Conservation (phyloP, 2,329 filamentous ascomycete species). For the Exophiala phaeomuriformis region DNA sequence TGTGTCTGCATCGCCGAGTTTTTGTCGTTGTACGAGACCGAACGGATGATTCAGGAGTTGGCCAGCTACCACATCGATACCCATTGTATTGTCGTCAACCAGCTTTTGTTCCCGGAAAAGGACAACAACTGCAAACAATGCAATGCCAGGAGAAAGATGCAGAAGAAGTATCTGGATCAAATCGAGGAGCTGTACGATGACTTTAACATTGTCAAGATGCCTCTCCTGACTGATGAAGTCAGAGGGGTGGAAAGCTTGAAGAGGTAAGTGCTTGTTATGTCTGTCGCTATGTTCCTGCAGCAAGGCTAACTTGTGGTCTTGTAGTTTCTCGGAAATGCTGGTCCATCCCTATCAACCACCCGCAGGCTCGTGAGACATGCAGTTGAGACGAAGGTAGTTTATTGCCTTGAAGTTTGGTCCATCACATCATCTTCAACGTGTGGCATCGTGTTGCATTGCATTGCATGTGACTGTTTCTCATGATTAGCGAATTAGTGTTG, state of each 20-base stretch:
- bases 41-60: slow-evolving; percentile 98
- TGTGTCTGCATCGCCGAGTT: slow-evolving; percentile 99
- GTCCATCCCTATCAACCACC: slow-evolving; percentile 44
- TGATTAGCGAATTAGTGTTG: too few species aligned
- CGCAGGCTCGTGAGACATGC: too few species aligned
- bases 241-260: slow-evolving; percentile 89
- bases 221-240: slow-evolving; percentile 88
- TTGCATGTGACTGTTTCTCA: too few species aligned
- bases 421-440: too few species aligned
- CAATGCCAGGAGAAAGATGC: slow-evolving; percentile 91
- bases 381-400: too few species aligned
- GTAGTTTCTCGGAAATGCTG: slow-evolving; percentile 45
- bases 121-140: slow-evolving; percentile 89
- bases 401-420: too few species aligned
- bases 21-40: slow-evolving; percentile 91
- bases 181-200: slow-evolving; percentile 98
- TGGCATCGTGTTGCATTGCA: too few species aligned
- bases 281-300: background rate
- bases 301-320: slow-evolving; percentile 11
- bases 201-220: slow-evolving; percentile 99
- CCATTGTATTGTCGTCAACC: slow-evolving; percentile 95
- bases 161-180: slow-evolving; percentile 98
- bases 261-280: slow-evolving; percentile 48
- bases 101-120: slow-evolving; percentile 84
- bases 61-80: slow-evolving; percentile 91